Evolutionary conservation across 1,284 basidiomycete species (phyloP), one percentile per base, ranked within the genome.

Genomic region (Heterobasidion occidentale): DNA sequence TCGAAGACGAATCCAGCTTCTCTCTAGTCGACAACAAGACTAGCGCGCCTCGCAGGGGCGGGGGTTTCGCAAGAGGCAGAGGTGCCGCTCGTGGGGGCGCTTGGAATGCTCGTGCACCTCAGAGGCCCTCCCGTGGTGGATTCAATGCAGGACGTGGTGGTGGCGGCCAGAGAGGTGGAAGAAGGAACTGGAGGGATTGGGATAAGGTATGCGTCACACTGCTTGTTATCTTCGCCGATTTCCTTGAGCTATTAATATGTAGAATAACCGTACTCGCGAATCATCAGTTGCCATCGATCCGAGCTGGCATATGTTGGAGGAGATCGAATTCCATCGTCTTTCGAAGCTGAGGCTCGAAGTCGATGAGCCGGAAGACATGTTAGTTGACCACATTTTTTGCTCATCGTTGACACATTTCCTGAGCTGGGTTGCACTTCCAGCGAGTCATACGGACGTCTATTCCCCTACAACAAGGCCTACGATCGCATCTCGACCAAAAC

Each of bases 1-100:
- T 92, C 61, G 96, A 99, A 72, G 96, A 99, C 70, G 97, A 99
- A 74, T 92, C 94, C 34, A 92, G 88, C 58, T 99, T 99, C 83
- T 96, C 92, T 48, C 80, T 99, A 53, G 97, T 99, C 56, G 95
- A 98, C 70, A 94, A 87, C 71, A 92, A 90, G 71, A 66, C 84
- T 52, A 74, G 80, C 51, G 74, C 81, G 49, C 77, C 83, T 46
- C 81, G 87, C 64, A 77, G 86, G 57, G 85, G 87, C 47, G 77
- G 80, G 55, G 73, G 72, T 6, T 87, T 87, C 62, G 69, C 70
- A 33, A 78, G 88, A 55, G 88, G 87, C 36, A 75, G 88, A 57
- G 76, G 74, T 51, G 56, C 70, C 17, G 71, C 72, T 53, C 75
- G 84, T 42, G 76, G 77, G 1, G 62, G 70, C 50, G 71, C 74